These are phyloP conservation scores for Fusarium xylarioides DNA, from an alignment of 2,329 filamentous ascomycete genomes.

Conservation along the genomic window DNA sequence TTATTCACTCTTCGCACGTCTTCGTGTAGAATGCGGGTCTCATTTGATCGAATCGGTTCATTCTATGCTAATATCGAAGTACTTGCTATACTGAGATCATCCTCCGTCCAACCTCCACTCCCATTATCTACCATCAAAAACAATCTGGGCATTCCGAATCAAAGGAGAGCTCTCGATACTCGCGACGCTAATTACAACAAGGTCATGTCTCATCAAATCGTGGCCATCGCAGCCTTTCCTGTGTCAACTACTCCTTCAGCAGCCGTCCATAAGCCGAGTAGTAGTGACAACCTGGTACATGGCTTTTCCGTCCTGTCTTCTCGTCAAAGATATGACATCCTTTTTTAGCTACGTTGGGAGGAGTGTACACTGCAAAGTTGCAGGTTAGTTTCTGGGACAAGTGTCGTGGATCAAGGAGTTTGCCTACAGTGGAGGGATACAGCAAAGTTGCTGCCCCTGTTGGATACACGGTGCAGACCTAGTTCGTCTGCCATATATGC, in stretches of 20 bases:
- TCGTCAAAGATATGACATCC: slow-evolving; percentile 86
- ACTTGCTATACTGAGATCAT: slow-evolving; percentile 7
- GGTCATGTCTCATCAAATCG: slow-evolving; percentile 34
- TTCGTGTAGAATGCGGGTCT: slow-evolving; percentile 29
- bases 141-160: slow-evolving; percentile 3
- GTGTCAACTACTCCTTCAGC: slow-evolving; percentile 48
- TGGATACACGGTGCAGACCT: slow-evolving; percentile 84
- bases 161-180: slow-evolving; percentile 6
- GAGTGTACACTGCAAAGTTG: slow-evolving; percentile 73
- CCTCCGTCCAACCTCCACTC: background rate
- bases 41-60: slow-evolving; percentile 16
- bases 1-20: slow-evolving; percentile 20
- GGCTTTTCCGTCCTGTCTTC: slow-evolving; percentile 76
- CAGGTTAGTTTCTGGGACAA: slow-evolving; percentile 46
- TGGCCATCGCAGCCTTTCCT: slow-evolving; percentile 3
- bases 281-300: slow-evolving; percentile 76
- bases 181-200: slow-evolving; percentile 30
- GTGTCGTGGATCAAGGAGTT: slow-evolving; percentile 41
- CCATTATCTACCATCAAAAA: slow-evolving; percentile 4
- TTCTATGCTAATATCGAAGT: slow-evolving; percentile 31
- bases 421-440: slow-evolving; percentile 79
- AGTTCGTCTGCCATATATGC: slow-evolving; percentile 93
- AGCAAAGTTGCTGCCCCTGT: slow-evolving; percentile 78
- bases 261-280: slow-evolving; percentile 70
- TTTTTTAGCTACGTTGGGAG: slow-evolving; percentile 84